Evolutionary conservation across 169 alveolate genomes (phyloP).

Genomic region (Prorocentrum cordatum): DNA sequence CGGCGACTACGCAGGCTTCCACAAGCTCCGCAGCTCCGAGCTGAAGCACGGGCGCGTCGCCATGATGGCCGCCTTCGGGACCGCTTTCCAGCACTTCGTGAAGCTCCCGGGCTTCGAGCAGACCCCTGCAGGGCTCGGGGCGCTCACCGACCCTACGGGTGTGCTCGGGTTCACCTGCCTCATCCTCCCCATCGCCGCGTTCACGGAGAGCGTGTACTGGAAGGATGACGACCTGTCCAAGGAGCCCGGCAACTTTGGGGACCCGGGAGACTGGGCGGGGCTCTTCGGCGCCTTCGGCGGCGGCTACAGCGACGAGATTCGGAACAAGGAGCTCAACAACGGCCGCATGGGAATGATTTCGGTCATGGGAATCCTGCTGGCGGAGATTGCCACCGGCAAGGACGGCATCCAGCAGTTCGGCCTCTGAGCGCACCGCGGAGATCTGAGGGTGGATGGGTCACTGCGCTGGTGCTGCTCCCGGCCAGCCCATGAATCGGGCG

Average conservation of each 20-base stretch:
- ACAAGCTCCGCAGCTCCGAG: neutral
- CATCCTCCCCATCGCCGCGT: too few species aligned
- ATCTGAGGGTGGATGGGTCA: too few species aligned
- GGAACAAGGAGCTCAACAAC: neutral
- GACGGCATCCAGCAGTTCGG: conserved; percentile 31
- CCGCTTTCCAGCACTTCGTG: neutral
- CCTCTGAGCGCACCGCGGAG: too few species aligned
- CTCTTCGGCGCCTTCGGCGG: neutral
- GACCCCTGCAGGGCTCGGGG: neutral
- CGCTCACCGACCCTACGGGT: too few species aligned
- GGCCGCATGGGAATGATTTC: conserved; percentile 37
- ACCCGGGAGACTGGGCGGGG: too few species aligned
- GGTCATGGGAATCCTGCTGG: conserved; percentile 9
- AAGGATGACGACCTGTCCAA: neutral
- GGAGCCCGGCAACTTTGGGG: conserved; percentile 61
- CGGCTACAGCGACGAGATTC: conserved; percentile 21
- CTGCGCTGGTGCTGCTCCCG: too few species aligned
- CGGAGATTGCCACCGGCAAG: conserved; percentile 25
- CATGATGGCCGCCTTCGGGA: neutral
- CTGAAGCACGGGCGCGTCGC: neutral
- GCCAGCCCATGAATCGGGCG: too few species aligned
- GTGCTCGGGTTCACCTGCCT: too few species aligned
- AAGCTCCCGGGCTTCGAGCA: neutral
- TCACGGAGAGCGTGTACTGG: too few species aligned
- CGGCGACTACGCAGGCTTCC: neutral